These are phyloP conservation scores for Aureobasidium sp. DNA, from an alignment of 2,329 filamentous ascomycete genomes.

Conservation along the genomic window DNA sequence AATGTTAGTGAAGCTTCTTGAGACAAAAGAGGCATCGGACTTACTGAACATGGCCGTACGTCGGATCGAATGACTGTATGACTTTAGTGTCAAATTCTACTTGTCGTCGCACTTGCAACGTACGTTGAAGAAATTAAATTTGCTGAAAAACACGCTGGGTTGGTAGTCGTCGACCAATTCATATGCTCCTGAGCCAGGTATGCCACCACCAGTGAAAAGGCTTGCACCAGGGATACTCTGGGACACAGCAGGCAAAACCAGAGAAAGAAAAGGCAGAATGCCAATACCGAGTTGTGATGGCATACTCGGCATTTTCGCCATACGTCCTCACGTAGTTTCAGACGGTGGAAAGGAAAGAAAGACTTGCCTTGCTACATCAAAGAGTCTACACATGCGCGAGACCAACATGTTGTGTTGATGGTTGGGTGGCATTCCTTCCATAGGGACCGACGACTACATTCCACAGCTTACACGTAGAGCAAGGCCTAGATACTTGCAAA, in stretches of 20 bases:
- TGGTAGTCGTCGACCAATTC: constrained; percentile 25
- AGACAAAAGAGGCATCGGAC: background rate
- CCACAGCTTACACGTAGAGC: background rate
- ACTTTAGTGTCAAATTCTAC: background rate
- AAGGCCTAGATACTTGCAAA: background rate
- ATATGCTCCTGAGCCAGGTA: constrained; percentile 22
- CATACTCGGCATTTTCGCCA: constrained; percentile 6
- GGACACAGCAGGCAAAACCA: constrained; percentile 15
- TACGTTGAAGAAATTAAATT: constrained; percentile 32
- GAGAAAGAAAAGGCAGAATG: constrained; percentile 15
- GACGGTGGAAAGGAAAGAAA: background rate
- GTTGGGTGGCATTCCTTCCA: background rate
- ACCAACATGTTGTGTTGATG: background rate
- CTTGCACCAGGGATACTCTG: constrained; percentile 22
- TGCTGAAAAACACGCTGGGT: constrained; percentile 25
- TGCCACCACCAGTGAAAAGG: constrained; percentile 21
- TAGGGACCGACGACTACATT: background rate
- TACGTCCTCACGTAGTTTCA: background rate
- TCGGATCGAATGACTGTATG: constrained; percentile 21
- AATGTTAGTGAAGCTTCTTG: background rate
- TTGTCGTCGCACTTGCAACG: constrained; percentile 18
- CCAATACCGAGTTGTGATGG: background rate
- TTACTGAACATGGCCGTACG: constrained; percentile 25
- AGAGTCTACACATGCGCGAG: background rate
- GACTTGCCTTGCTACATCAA: constrained; percentile 1